Base-by-base conservation (phyloP, 2,329 filamentous ascomycete genomes). In the Penicillium sp. region DNA sequence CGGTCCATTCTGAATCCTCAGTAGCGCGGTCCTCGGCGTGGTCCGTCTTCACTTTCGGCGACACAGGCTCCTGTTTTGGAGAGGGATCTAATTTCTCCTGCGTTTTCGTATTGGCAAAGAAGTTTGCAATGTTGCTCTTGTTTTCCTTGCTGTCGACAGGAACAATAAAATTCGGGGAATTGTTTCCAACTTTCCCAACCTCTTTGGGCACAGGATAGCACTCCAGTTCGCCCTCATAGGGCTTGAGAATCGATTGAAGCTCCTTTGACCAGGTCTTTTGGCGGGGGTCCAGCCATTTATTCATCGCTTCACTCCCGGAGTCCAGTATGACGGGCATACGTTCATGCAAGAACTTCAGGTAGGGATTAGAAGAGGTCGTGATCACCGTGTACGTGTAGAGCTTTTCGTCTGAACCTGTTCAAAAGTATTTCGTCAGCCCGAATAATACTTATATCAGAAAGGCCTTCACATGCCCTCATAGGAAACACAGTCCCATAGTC, bases 241-340 rank as follows among this genome's bases (percentile, higher is more conserved):
- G 92, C 68, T 84, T 88, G n/a, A 97, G 77, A 1, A 96, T 76
- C 0, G 79, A 79, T 70, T 97, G 92, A 29, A 97, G 78, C 53
- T 94, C 89, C 50, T 80, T 81, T 3, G 84, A 87, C 93, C 94
- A 97, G 57, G 86, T 85, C 22, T 81, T 78, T 18, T 83, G 82
- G 2, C 71, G 76, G 0, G 91, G 91, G 69, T 97, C 89, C 18
- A 97, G 80, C 92, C 92, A 97, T 5, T 72, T 85, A 52, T 78
- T 82, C 68, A 96, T 79, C 11, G 80, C 82, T 1, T 89, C 82
- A 1, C 88, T 90, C 4, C 85, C 86, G 5, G 89, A 85, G 6
- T 97, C 87, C 1, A 99, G 73, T 31, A 97, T 89, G 6, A 96
- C 93, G 0, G 94, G 94, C 94, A 99, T 99, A 16, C 94, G 87